Evolutionary conservation across 1,284 basidiomycete species (phyloP).

Genomic region (Moesziomyces aphidis): DNA sequence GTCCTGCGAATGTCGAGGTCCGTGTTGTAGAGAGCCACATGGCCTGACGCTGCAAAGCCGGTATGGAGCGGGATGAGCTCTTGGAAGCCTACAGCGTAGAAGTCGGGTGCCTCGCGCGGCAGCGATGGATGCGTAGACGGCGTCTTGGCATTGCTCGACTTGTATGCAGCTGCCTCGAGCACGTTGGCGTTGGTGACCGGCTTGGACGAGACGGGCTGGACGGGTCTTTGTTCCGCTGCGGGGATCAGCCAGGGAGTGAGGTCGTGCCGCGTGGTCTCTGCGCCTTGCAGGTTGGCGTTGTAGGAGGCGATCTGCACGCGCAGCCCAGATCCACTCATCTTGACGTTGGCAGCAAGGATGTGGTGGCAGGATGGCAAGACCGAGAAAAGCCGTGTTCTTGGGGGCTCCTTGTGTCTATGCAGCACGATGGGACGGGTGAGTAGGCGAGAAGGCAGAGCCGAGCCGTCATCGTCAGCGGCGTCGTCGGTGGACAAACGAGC

Average conservation of each 20-base stretch:
- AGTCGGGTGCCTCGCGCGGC: slow-evolving; percentile 72
- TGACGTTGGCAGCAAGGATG: not conserved
- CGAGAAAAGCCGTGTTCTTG: not conserved
- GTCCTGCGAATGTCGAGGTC: slow-evolving; percentile 71
- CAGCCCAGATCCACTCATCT: slow-evolving; percentile 38
- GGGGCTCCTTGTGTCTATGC: no score
- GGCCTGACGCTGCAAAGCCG: slow-evolving; percentile 69
- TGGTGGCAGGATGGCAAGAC: not conserved
- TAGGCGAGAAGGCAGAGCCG: no score
- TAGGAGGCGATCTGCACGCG: slow-evolving; percentile 85
- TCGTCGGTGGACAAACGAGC: no score
- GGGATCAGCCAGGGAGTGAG: slow-evolving; percentile 66
- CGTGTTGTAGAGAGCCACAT: slow-evolving; percentile 73
- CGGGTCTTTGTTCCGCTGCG: slow-evolving; percentile 65
- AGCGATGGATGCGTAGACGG: slow-evolving; percentile 37
- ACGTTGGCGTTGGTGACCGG: slow-evolving; percentile 35
- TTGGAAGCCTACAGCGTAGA: slow-evolving; percentile 89
- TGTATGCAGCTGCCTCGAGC: slow-evolving; percentile 27
- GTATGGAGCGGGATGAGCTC: slow-evolving; percentile 80
- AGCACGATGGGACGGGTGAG: no score
- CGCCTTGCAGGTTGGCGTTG: slow-evolving; percentile 83
- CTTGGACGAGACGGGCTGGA: slow-evolving; percentile 61
- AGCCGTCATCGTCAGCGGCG: no score
- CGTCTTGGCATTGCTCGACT: slow-evolving; percentile 38
- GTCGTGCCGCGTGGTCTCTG: slow-evolving; percentile 67